Percentiles rank a stretch among this genome's conserved stretches.
phyloP scores from a whole-genome alignment of 441 rosid species.

The Breynia disticha region DNA sequence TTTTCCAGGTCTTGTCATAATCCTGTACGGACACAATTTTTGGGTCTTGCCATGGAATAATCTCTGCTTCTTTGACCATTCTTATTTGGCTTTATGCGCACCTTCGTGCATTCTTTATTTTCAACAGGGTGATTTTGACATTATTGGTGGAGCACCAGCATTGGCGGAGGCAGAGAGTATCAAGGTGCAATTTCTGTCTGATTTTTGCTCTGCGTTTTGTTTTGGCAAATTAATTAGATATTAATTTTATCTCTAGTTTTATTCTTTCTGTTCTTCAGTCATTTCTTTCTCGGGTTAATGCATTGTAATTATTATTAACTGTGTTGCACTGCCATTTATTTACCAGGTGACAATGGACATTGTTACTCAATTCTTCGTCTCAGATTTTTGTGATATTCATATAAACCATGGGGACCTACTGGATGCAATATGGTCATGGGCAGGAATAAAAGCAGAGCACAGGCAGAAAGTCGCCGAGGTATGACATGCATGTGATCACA shows the following conservation, averaged over 20 bases:
- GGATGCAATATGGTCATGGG: conserved; percentile 95
- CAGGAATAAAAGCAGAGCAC: conserved; percentile 77
- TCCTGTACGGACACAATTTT: background rate
- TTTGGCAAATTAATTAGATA: background rate
- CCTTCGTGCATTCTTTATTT: conserved; percentile 14
- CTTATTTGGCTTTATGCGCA: background rate
- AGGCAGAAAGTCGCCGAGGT: conserved; percentile 94
- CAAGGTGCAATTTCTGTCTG: conserved; percentile 39
- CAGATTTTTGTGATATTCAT: conserved; percentile 75
- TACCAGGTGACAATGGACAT: conserved; percentile 74
- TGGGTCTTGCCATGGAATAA: background rate
- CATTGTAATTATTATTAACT: background rate
- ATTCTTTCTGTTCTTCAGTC: background rate
- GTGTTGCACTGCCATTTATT: conserved; percentile 3
- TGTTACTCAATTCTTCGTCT: conserved; percentile 42
- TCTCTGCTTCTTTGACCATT: background rate
- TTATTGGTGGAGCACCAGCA: conserved; percentile 82
- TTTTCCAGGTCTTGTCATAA: background rate
- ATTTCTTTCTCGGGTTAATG: background rate
- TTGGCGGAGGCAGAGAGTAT: conserved; percentile 88
- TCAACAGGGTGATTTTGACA: conserved; percentile 87
- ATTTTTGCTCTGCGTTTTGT: conserved; percentile 3
- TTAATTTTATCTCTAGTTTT: background rate
- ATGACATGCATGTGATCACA: conserved; percentile 16
- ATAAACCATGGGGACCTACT: conserved; percentile 86